These are phyloP conservation scores for Epichloe brachyelytri DNA, from an alignment of 2,329 filamentous ascomycete genomes.

Conservation along the genomic window DNA sequence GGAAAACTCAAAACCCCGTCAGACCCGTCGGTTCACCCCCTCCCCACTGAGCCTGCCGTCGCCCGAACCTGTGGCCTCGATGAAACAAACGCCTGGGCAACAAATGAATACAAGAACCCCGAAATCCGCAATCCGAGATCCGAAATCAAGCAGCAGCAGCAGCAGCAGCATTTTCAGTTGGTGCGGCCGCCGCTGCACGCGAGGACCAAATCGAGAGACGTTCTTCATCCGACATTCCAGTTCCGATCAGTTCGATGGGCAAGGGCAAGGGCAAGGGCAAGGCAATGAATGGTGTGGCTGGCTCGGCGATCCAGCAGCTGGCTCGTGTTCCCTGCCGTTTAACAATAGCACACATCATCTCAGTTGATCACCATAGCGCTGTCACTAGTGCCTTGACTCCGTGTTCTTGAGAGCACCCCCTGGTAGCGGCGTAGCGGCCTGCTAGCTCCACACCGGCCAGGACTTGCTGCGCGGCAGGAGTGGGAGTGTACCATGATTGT, in stretches of 20 bases:
- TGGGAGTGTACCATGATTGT: not conserved
- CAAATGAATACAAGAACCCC: not conserved
- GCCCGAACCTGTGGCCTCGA: not conserved
- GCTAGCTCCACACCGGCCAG: not conserved
- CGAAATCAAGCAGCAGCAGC: not conserved
- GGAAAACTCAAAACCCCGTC: not conserved
- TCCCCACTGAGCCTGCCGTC: not conserved
- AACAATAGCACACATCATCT: not conserved
- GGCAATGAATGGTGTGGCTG: not conserved
- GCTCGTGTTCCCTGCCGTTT: not conserved
- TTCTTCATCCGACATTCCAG: slow-evolving; percentile 1
- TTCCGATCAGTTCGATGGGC: slow-evolving; percentile 1
- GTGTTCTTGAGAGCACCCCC: not conserved
- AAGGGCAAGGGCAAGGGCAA: not conserved
- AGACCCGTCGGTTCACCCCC: not conserved
- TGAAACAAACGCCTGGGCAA: not conserved
- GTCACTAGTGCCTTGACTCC: not conserved
- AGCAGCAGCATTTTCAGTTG: not conserved
- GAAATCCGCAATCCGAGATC: not conserved
- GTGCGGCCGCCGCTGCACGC: not conserved
- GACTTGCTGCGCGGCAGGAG: not conserved
- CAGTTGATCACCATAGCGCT: slow-evolving; percentile 1
- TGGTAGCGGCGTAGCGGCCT: not conserved
- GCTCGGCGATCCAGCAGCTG: slow-evolving; percentile 1
- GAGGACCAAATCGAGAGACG: not conserved